A percentile compares a stretch with the other conserved stretches of the same genome.
Evolutionary conservation across 306 rosid species (phyloP).

Genomic region (Castanea mollissima): DNA sequence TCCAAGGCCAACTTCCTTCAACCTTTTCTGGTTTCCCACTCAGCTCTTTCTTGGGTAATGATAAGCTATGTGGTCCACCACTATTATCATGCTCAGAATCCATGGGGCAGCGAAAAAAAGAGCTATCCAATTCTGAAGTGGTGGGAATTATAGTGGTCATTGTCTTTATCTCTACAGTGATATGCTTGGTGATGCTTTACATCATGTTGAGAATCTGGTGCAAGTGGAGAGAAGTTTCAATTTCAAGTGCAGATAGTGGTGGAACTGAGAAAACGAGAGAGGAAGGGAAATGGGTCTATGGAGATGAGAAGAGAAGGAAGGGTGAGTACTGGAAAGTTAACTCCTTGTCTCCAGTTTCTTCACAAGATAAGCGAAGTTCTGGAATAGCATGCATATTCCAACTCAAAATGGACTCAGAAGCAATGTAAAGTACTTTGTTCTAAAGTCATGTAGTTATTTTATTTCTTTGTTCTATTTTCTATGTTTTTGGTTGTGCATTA

Average conservation of each 20-base stretch:
- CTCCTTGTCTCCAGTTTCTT: slow-evolving; percentile 48
- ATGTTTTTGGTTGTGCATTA: background rate
- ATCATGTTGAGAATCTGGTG: slow-evolving; percentile 94
- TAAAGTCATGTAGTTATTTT: background rate
- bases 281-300: slow-evolving; percentile 43
- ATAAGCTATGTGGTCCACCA: slow-evolving; percentile 69
- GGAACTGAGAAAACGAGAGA: slow-evolving; percentile 27
- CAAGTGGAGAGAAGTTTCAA: slow-evolving; percentile 74
- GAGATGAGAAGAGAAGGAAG: slow-evolving; percentile 46
- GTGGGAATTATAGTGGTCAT: slow-evolving; percentile 70
- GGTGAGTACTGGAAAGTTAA: slow-evolving; percentile 82
- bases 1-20: slow-evolving; percentile 70
- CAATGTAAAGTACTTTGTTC: slow-evolving; percentile 26
- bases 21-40: slow-evolving; percentile 63
- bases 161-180: slow-evolving; percentile 64
- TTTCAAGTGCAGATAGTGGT: slow-evolving; percentile 58
- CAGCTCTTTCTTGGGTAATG: slow-evolving; percentile 69
- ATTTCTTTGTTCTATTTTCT: background rate
- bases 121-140: slow-evolving; percentile 58
- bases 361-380: slow-evolving; percentile 60
- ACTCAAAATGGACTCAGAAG: slow-evolving; percentile 44
- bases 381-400: slow-evolving; percentile 48
- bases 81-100: slow-evolving; percentile 52
- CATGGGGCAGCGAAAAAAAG: slow-evolving; percentile 26
- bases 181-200: slow-evolving; percentile 68